Percentiles rank a stretch among this genome's conserved stretches.
phyloP scores from a whole-genome alignment of 2,329 filamentous ascomycete genomes.

The Ophiostoma sp. region DNA sequence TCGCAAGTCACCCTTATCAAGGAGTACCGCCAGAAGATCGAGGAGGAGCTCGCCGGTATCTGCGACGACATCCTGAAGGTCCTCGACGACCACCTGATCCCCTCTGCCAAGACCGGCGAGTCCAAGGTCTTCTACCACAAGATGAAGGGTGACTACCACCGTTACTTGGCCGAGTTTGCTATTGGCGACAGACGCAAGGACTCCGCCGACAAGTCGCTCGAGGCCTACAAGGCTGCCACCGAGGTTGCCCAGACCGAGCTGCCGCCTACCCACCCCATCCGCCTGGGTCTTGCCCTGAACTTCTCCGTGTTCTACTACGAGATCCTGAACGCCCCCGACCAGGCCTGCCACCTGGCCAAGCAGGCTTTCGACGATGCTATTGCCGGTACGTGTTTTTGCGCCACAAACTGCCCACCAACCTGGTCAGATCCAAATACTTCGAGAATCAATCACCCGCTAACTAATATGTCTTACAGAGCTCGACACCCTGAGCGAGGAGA shows the following conservation, averaged over 20 bases:
- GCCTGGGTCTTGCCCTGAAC: slow-evolving; percentile 88
- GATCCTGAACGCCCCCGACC: slow-evolving; percentile 97
- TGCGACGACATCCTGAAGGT: slow-evolving; percentile 97
- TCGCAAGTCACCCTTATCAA: slow-evolving; percentile 88
- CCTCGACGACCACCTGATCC: slow-evolving; percentile 90
- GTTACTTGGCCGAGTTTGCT: slow-evolving; percentile 96
- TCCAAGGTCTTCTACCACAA: slow-evolving; percentile 99
- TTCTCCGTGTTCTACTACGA: slow-evolving; percentile 55
- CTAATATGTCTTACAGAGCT: slow-evolving; percentile 59
- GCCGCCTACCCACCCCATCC: slow-evolving; percentile 88
- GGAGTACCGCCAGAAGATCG: slow-evolving; percentile 98
- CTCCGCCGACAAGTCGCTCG: slow-evolving; percentile 88
- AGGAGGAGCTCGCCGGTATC: slow-evolving; percentile 94
- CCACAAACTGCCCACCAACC: not conserved
- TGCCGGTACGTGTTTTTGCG: slow-evolving; percentile 52
- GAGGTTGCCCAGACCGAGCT: slow-evolving; percentile 88
- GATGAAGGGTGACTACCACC: slow-evolving; percentile 99
- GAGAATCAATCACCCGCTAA: not conserved
- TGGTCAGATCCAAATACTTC: too few species aligned
- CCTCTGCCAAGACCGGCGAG: slow-evolving; percentile 90
- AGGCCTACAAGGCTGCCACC: slow-evolving; percentile 98
- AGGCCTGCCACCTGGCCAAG: slow-evolving; percentile 97
- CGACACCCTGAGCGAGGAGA: slow-evolving; percentile 95
- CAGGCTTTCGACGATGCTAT: slow-evolving; percentile 96
- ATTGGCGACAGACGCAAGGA: slow-evolving; percentile 92